Percentiles rank a stretch among this genome's conserved stretches.
Conservation (phyloP, 2,329 filamentous ascomycete species). For the Apiospora marii region DNA sequence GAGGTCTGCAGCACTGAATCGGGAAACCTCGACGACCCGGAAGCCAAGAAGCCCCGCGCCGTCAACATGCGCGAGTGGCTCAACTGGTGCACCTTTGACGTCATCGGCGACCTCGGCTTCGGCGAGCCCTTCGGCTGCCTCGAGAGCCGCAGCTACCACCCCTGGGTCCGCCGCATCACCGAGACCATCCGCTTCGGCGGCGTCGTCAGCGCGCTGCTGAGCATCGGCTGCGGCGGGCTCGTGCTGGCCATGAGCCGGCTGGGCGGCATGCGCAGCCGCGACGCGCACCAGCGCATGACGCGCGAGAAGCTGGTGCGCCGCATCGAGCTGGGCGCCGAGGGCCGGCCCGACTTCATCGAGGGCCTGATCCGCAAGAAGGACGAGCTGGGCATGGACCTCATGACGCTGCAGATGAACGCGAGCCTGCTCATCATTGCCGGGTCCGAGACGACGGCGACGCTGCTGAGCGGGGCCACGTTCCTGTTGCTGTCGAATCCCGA, state of each 20-base stretch:
- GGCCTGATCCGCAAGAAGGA: constrained; percentile 42
- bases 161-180: constrained; percentile 45
- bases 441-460: constrained; percentile 59
- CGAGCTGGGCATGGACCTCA: constrained; percentile 29
- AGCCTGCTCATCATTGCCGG: constrained; percentile 53
- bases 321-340: constrained; percentile 38
- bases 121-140: constrained; percentile 51
- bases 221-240: constrained; percentile 31
- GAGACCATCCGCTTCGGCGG: constrained; percentile 37
- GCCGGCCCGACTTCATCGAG: constrained; percentile 43
- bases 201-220: constrained; percentile 29
- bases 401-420: constrained; percentile 36
- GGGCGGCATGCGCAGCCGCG: constrained; percentile 32
- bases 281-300: constrained; percentile 34
- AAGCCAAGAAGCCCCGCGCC: constrained; percentile 27
- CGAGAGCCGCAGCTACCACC: constrained; percentile 43
- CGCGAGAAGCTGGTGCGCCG: constrained; percentile 38
- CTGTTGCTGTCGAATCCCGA: constrained; percentile 49
- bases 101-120: constrained; percentile 56
- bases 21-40: background rate
- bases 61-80: constrained; percentile 49
- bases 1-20: constrained; percentile 34
- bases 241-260: constrained; percentile 30
- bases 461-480: constrained; percentile 49
- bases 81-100: constrained; percentile 51